Evolutionary conservation across 495 filamentous ascomycete species (phyloP).

Genomic region (Halenospora varia): DNA sequence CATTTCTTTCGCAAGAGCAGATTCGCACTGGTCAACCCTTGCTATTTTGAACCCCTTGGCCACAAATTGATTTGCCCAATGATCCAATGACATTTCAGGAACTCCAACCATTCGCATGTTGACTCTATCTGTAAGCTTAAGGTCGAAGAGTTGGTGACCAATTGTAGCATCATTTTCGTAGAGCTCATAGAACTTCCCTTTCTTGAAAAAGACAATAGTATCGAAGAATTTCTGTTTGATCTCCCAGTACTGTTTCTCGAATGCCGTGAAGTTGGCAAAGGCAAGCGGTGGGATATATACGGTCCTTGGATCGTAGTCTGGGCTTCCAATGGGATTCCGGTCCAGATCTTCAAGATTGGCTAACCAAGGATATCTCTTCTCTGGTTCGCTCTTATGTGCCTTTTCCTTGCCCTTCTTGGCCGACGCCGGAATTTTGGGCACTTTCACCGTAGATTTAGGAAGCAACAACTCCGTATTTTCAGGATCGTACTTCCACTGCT

Average conservation of each 20-base stretch:
- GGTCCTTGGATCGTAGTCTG: conserved; percentile 89
- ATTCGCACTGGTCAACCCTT: conserved; percentile 93
- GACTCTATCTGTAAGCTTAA: conserved; percentile 96
- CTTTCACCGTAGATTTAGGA: conserved; percentile 40
- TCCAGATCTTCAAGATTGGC: conserved; percentile 81
- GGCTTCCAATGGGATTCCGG: conserved; percentile 70
- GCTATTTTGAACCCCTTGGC: conserved; percentile 96
- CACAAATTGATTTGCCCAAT: conserved; percentile 94
- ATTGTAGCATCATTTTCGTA: conserved; percentile 99
- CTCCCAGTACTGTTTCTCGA: conserved; percentile 99
- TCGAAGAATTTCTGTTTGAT: conserved; percentile 99
- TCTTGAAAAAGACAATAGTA: conserved; percentile 99
- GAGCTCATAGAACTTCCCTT: conserved; percentile 98
- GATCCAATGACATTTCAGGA: conserved; percentile 81
- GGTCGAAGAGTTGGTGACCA: conserved; percentile 93
- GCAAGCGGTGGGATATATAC: conserved; percentile 81
- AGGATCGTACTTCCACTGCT: conserved; percentile 84
- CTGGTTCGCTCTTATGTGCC: conserved; percentile 72
- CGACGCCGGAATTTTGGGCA: conserved; percentile 37
- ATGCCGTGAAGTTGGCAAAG: conserved; percentile 77
- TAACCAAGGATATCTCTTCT: conserved; percentile 84
- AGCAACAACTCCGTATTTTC: conserved; percentile 61
- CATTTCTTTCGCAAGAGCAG: conserved; percentile 96
- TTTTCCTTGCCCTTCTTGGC: conserved; percentile 61
- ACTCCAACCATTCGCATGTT: conserved; percentile 99